Evolutionary conservation across 352 stramenopile genomes (phyloP).

Genomic region (Phytophthora litchii): DNA sequence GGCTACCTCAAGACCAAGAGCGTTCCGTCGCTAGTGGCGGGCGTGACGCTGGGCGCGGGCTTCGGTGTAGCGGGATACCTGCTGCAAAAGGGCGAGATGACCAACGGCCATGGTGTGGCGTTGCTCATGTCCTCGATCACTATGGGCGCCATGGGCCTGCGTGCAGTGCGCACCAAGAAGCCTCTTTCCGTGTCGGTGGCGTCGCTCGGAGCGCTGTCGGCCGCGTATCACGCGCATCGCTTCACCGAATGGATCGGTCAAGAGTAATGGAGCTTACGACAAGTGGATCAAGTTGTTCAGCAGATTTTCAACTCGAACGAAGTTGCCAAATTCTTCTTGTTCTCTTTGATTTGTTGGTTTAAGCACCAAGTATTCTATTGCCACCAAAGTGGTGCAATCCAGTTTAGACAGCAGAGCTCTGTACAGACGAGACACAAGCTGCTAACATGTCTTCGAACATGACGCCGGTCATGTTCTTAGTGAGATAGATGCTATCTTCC

Average conservation of each 20-base stretch:
- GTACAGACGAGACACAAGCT: slow-evolving; percentile 80
- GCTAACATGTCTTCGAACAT: slow-evolving; percentile 92
- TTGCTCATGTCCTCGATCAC: slow-evolving; percentile 85
- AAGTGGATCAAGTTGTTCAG: neutral
- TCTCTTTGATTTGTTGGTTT: slow-evolving; percentile 7
- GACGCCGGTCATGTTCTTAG: slow-evolving; percentile 84
- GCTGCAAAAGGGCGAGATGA: slow-evolving; percentile 83
- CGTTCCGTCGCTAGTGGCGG: slow-evolving; percentile 81
- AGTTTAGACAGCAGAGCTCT: slow-evolving; percentile 40
- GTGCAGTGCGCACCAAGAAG: slow-evolving; percentile 76
- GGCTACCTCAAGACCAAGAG: slow-evolving; percentile 86
- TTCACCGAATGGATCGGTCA: slow-evolving; percentile 87
- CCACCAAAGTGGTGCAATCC: slow-evolving; percentile 11
- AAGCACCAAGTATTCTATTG: slow-evolving; percentile 25
- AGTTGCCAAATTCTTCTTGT: slow-evolving; percentile 16
- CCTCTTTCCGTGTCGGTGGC: slow-evolving; percentile 76
- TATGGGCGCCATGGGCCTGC: slow-evolving; percentile 85
- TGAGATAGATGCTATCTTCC: slow-evolving; percentile 83
- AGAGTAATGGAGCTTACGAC: slow-evolving; percentile 53
- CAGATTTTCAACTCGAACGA: slow-evolving; percentile 17
- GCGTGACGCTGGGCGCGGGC: slow-evolving; percentile 77
- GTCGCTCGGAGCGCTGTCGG: slow-evolving; percentile 74
- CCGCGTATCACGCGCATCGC: slow-evolving; percentile 82
- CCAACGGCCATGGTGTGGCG: slow-evolving; percentile 79
- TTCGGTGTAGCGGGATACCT: slow-evolving; percentile 82